Evolutionary conservation across 2,329 filamentous ascomycete genomes (phyloP).

Genomic region (Colletotrichum sp.): DNA sequence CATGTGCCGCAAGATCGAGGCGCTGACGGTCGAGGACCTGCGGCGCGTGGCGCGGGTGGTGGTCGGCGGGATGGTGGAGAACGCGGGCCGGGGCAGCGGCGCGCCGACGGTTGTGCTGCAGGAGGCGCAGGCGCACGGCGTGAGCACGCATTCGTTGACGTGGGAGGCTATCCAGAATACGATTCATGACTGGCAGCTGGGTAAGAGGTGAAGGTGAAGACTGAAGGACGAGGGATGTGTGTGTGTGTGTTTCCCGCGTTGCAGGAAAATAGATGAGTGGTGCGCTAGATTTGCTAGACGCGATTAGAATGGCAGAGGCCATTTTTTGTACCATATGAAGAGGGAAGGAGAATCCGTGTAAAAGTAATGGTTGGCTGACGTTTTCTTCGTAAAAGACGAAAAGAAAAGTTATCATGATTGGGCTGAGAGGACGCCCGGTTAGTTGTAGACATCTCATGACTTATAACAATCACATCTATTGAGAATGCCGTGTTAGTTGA

Average conservation of each 20-base stretch:
- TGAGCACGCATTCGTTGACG: constrained; percentile 69
- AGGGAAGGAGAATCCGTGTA: neutral
- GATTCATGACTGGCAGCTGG: constrained; percentile 84
- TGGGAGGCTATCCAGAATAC: constrained; percentile 93
- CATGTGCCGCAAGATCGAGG: constrained; percentile 89
- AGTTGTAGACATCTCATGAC: neutral
- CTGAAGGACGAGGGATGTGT: too few species aligned
- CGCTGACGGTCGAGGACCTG: constrained; percentile 79
- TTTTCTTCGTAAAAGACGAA: neutral
- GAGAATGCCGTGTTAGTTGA: neutral
- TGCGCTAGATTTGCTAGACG: neutral
- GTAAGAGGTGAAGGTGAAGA: constrained; percentile 46
- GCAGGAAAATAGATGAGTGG: neutral
- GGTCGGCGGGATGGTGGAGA: constrained; percentile 77
- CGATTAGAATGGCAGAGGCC: neutral
- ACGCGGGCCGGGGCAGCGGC: constrained; percentile 79
- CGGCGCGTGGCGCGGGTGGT: constrained; percentile 80
- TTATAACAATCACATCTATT: neutral
- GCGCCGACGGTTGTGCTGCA: constrained; percentile 94
- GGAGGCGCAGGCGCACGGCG: constrained; percentile 79
- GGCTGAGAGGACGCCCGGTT: neutral
- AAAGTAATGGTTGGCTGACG: neutral
- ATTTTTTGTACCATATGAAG: neutral
- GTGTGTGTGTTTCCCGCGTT: neutral
- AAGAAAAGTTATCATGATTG: neutral